Evolutionary conservation across 1,284 basidiomycete genomes (phyloP), one percentile per base, ranked within the genome.

Genomic region (Neolentinus lepideus): DNA sequence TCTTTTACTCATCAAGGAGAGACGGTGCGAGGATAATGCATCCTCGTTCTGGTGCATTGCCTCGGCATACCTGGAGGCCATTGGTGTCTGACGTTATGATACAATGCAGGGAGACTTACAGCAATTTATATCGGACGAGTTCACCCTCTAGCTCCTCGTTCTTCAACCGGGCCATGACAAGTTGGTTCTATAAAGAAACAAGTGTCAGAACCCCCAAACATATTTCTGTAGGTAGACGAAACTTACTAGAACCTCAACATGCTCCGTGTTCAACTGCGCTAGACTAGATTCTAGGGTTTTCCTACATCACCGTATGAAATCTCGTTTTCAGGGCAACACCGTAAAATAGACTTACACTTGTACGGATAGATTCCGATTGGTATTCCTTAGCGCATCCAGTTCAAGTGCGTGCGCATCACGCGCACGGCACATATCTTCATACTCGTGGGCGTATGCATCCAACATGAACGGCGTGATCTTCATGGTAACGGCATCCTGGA

Each of bases 391-490:
- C 43, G 78, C 76, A 63, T 96, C 94, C 68, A 94, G 79, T 67
- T 95, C 90, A 24, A 80, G 71, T 0, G 85, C 82, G 69, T 94
- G 92, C 24, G 85, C 87, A 58, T 92, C 89, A 57, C 88, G 84
- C 62, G 81, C 72, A 11, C 75, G 73, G 24, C 80, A 73, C 46
- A 81, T 69, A 54, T 94, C 92, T 58, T 91, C 84, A 69, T 94
- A 95, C 71, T 97, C 94, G 55, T 86, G 85, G 47, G 87, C 83
- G 68, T 92, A 96, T 22, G 83, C 80, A 67, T 97, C 94, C 52
- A 96, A 75, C 90, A 92, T 92, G 71, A 96, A 94, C 0, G 93
- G 89, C 2, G 91, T 94, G 58, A 98, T 93, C 59, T 81, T 80
- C 59, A 95, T 71, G 21, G 84, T 81, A 58, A 92, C 83, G 3